These are phyloP conservation scores for Calonectria pteridis DNA, from an alignment of 2,329 filamentous ascomycete genomes.

Conservation along the genomic window DNA sequence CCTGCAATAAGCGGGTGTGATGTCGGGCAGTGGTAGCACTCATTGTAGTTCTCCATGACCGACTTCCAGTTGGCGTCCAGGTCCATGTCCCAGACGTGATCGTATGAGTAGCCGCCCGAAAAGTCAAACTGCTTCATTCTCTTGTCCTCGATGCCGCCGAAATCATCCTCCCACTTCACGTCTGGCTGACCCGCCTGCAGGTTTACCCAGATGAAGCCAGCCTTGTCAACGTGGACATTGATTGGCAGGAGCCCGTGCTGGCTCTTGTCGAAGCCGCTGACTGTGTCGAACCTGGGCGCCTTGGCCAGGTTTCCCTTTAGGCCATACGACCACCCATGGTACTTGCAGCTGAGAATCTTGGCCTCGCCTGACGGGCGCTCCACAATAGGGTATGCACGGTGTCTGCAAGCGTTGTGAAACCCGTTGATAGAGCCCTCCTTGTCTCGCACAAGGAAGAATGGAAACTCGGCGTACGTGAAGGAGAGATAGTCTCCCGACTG, in stretches of 20 bases:
- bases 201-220: constrained; percentile 71
- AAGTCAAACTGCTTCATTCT: constrained; percentile 60
- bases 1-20: constrained; percentile 68
- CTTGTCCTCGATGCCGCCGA: constrained; percentile 59
- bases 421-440: constrained; percentile 64
- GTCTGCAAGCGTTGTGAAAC: constrained; percentile 73
- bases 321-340: constrained; percentile 74
- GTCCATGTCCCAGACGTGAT: constrained; percentile 69
- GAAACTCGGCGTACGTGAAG: constrained; percentile 66
- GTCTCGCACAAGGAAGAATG: constrained; percentile 65
- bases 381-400: constrained; percentile 70
- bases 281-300: constrained; percentile 68
- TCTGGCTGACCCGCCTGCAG: constrained; percentile 61
- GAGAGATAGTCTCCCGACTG: constrained; percentile 67
- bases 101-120: constrained; percentile 62
- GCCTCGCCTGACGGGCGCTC: constrained; percentile 61
- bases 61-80: constrained; percentile 71
- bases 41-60: constrained; percentile 73
- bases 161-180: constrained; percentile 64
- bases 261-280: constrained; percentile 66
- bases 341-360: constrained; percentile 68
- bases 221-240: constrained; percentile 63
- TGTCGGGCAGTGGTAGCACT: constrained; percentile 72
- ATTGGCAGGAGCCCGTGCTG: constrained; percentile 67
- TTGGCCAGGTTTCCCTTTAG: constrained; percentile 70